Percentiles rank a stretch among this genome's conserved stretches.
These are phyloP conservation scores for Umbelopsis vinacea DNA, from an alignment of 192 early-diverging fungal species.

Conservation along the genomic window DNA sequence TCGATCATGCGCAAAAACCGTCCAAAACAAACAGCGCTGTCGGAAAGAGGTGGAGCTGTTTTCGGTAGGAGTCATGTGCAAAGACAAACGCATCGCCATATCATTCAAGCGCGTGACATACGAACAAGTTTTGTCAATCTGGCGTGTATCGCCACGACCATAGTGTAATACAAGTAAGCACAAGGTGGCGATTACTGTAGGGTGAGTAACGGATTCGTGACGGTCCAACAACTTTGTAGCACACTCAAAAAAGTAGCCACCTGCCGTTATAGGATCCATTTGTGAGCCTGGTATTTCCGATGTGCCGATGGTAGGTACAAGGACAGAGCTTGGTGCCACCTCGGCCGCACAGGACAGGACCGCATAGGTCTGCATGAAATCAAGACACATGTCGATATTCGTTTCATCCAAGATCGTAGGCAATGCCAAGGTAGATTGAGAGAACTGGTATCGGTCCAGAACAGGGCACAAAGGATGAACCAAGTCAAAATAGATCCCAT, in stretches of 20 bases:
- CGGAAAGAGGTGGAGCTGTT: conserved; percentile 18
- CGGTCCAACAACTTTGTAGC: not conserved
- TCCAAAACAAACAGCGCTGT: conserved; percentile 21
- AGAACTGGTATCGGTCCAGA: not conserved
- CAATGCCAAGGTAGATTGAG: not conserved
- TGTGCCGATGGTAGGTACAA: conserved; percentile 7
- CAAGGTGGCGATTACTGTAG: not conserved
- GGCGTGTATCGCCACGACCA: conserved; percentile 1
- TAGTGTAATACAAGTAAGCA: conserved; percentile 11
- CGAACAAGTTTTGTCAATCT: conserved; percentile 18
- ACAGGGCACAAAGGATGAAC: not conserved
- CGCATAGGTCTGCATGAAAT: not conserved
- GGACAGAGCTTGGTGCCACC: not conserved
- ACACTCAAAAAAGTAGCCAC: conserved; percentile 17
- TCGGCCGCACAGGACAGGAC: conserved; percentile 1
- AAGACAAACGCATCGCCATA: conserved; percentile 12
- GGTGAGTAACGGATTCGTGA: conserved; percentile 2
- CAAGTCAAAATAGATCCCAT: not conserved
- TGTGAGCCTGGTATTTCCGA: conserved; percentile 14
- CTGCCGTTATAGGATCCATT: conserved; percentile 14
- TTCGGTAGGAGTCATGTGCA: conserved; percentile 23
- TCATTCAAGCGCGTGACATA: conserved; percentile 18
- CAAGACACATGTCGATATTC: conserved; percentile 7
- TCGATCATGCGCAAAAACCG: conserved; percentile 14
- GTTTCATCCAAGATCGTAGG: not conserved